Percentiles rank a stretch among this genome's conserved stretches.
These are phyloP conservation scores for Suillus placidus DNA, from an alignment of 768 basidiomycete species.

Conservation along the genomic window DNA sequence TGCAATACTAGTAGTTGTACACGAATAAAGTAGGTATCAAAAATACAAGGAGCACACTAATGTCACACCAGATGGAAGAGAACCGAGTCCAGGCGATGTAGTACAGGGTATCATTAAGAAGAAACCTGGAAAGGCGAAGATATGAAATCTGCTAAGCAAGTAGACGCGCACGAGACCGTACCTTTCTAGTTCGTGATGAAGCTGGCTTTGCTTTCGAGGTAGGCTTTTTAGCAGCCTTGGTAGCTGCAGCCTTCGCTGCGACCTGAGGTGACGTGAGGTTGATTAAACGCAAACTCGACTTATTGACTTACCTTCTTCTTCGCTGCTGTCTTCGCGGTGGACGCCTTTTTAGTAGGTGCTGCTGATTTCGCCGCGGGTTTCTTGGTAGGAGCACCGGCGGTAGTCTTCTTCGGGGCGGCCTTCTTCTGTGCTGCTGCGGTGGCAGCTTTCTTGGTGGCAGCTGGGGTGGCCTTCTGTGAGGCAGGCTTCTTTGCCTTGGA, in stretches of 20 bases:
- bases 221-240: slow-evolving; percentile 31
- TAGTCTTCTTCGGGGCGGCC: slow-evolving; percentile 38
- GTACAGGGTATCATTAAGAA: not conserved
- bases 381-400: slow-evolving; percentile 23
- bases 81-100: not conserved
- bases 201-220: slow-evolving; percentile 12
- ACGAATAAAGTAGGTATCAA: slow-evolving; percentile 11
- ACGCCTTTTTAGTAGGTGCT: slow-evolving; percentile 20
- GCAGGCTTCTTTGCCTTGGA: slow-evolving; percentile 40
- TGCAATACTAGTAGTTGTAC: slow-evolving; percentile 10
- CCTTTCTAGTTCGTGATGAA: slow-evolving; percentile 7
- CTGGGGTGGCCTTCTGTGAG: slow-evolving; percentile 32
- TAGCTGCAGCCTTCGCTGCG: slow-evolving; percentile 33
- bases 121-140: not conserved
- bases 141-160: not conserved
- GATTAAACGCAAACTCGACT: not conserved
- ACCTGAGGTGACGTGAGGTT: slow-evolving; percentile 17
- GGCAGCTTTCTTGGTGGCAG: slow-evolving; percentile 36
- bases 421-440: slow-evolving; percentile 37
- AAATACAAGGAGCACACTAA: slow-evolving; percentile 8
- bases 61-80: slow-evolving; percentile 2
- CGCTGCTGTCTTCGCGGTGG: slow-evolving; percentile 29
- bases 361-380: slow-evolving; percentile 8
- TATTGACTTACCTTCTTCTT: slow-evolving; percentile 23
- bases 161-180: not conserved